Percentiles rank a stretch among this genome's conserved stretches.
Evolutionary conservation across 1,284 basidiomycete species (phyloP).

Genomic region (Violaceomyces palustris): DNA sequence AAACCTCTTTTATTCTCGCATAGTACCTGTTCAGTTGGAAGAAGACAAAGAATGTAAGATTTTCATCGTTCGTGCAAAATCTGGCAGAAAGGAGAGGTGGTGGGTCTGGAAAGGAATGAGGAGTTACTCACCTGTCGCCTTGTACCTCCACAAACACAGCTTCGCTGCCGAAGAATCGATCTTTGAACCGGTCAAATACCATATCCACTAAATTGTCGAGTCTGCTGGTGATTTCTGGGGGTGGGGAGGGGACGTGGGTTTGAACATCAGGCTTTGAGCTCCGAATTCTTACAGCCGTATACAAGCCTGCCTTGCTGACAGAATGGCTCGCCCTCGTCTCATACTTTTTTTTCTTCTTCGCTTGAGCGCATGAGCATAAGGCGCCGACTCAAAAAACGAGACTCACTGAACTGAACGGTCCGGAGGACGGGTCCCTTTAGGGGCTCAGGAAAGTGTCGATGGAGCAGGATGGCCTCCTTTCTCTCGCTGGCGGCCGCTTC

Average conservation of each 20-base stretch:
- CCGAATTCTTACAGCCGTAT: no score
- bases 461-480: constrained; percentile 78
- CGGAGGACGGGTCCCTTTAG: constrained; percentile 85
- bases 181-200: constrained; percentile 88
- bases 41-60: neutral
- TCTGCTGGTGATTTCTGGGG: constrained; percentile 70
- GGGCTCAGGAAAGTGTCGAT: constrained; percentile 82
- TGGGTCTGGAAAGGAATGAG: neutral
- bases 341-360: no score
- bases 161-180: constrained; percentile 86
- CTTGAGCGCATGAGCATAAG: no score
- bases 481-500: constrained; percentile 85
- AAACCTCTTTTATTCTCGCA: constrained; percentile 69
- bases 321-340: no score
- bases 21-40: constrained; percentile 67
- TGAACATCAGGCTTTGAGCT: no score
- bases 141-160: constrained; percentile 49
- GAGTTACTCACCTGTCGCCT: constrained; percentile 44
- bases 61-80: neutral
- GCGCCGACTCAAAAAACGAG: no score
- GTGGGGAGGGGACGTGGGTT: constrained; percentile 16
- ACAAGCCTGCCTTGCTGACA: no score
- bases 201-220: constrained; percentile 89
- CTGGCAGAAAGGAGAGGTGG: no score
- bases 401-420: constrained; percentile 92